phyloP scores from a whole-genome alignment of 345 rosid species.

The Geranium brycei region DNA sequence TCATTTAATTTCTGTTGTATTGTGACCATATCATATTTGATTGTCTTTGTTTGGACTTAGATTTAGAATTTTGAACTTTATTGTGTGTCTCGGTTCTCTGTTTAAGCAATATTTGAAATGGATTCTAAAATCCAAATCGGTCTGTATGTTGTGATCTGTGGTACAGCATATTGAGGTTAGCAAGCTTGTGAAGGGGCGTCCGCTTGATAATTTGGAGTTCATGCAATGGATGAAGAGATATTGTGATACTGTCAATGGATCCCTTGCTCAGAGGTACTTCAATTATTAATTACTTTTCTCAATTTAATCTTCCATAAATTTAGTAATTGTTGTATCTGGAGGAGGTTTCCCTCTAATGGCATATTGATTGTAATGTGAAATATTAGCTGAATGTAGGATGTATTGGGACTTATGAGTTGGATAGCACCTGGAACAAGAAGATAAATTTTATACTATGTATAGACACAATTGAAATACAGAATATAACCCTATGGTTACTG shows the following conservation, averaged over 20 bases:
- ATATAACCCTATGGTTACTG: too few species aligned
- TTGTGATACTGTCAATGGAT: slow-evolving; percentile 76
- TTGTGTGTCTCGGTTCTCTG: too few species aligned
- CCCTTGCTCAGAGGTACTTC: slow-evolving; percentile 36
- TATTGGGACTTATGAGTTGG: too few species aligned
- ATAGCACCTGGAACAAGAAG: too few species aligned
- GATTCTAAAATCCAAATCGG: not conserved
- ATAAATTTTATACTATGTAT: too few species aligned
- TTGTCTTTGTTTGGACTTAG: not conserved
- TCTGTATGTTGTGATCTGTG: not conserved
- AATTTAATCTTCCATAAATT: not conserved
- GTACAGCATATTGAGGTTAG: slow-evolving; percentile 77
- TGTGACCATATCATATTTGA: not conserved
- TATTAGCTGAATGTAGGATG: too few species aligned
- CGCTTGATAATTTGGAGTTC: slow-evolving; percentile 93
- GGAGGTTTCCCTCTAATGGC: too few species aligned
- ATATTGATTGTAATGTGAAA: too few species aligned
- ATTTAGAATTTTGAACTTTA: not conserved
- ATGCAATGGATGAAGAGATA: slow-evolving; percentile 98
- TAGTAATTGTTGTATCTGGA: too few species aligned
- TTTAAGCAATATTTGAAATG: not conserved
- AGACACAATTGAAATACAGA: too few species aligned
- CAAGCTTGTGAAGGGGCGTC: slow-evolving; percentile 87
- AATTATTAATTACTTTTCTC: not conserved
- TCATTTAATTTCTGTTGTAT: not conserved